A percentile compares a stretch with the other conserved stretches of the same genome.
Conservation (phyloP, 2,329 filamentous ascomycete genomes). For the Colletotrichum sp. region DNA sequence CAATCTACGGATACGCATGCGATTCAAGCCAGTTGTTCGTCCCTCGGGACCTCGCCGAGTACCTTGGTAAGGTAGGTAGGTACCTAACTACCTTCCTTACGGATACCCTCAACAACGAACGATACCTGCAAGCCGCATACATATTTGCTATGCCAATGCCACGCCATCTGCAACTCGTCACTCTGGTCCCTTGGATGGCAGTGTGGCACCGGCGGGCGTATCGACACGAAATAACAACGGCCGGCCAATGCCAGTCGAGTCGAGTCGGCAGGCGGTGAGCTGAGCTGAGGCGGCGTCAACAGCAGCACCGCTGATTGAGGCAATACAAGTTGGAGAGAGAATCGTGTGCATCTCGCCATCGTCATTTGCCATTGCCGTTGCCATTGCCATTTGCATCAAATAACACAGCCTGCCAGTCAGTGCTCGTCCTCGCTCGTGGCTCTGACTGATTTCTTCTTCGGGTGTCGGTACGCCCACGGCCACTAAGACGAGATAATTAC, state of each 20-base stretch:
- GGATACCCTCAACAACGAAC: not conserved
- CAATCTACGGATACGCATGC: not conserved
- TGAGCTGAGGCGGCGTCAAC: not conserved
- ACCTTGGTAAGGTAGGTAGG: not conserved
- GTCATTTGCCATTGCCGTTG: not conserved
- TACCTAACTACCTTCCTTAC: not conserved
- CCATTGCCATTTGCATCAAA: not conserved
- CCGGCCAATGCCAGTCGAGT: not conserved
- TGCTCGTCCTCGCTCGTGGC: not conserved
- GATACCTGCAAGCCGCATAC: not conserved
- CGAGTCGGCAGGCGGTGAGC: not conserved
- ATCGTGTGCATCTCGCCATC: not conserved
- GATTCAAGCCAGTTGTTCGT: not conserved
- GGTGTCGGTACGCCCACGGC: not conserved
- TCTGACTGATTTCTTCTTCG: not conserved
- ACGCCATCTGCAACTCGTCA: not conserved
- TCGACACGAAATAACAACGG: not conserved
- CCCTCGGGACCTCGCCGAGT: not conserved
- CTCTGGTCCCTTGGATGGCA: not conserved
- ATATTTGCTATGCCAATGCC: not conserved
- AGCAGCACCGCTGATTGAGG: not conserved
- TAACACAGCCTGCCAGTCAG: not conserved
- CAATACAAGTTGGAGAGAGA: not conserved
- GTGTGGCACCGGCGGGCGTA: not conserved
- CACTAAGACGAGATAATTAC: slow-evolving; percentile 1